Evolutionary conservation across 768 basidiomycete genomes (phyloP), one percentile per base, ranked within the genome.

Genomic region (Lepiota brunneoincarnata): DNA sequence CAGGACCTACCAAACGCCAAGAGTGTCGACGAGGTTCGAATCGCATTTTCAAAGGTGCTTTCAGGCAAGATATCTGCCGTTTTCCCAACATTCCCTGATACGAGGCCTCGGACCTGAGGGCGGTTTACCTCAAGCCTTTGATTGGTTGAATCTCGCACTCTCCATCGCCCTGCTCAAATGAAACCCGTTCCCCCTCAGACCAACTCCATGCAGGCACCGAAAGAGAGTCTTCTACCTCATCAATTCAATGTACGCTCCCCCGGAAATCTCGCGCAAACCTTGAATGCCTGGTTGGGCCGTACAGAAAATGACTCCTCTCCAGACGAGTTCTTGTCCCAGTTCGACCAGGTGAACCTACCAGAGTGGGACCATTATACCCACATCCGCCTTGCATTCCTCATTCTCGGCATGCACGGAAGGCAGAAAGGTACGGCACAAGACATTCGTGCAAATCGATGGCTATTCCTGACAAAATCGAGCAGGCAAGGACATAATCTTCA

Each of bases 1-100:
- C 77, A 80, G 61, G 84, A 88, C 67, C 55, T 77, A 36, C 77
- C 83, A 11, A 75, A 77, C 55, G 72, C 75, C 31, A 71, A 80
- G 64, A 69, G 75, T 28, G 64, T 79, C 2, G 72, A 76, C 54
- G 75, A 81, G 50, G 73, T 88, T 14, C 66, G 69, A 6, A 59
- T 64, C 28, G 55, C 54, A 1, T 72, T 75, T 42, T 63, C 68
- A 3, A 57, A 58, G 31, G 60, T 48, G 0, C 59, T 80, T 12
- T 47, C 64, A 2, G 69, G 72, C 1, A 65, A 60, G n/a, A 55
- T 66, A 1, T 52, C 61, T 20, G 63, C 63, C 31, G 59, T 73
- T 2, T 72, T 65, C 54, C 62, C 60, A 36, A 70, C 64, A 15
- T 58, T 65, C 1, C 26, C n/a, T 64, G 49, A 57, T 46, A 7